phyloP scores from a whole-genome alignment of 2,329 filamentous ascomycete species.

The Fusarium brevicatenulatum region DNA sequence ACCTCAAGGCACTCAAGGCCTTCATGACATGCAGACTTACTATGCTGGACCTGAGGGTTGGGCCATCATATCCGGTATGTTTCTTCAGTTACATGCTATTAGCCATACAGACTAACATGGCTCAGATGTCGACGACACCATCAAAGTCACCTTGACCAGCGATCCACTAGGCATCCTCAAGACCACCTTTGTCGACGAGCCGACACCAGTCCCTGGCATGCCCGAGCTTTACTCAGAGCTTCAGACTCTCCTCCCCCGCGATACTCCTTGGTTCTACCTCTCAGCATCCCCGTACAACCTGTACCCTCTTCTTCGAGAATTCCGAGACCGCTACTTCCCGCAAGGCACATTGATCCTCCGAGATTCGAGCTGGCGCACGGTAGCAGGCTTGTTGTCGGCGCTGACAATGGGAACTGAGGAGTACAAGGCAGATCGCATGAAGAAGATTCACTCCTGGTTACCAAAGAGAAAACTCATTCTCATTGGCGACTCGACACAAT shows the following conservation, averaged over 20 bases:
- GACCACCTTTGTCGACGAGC: constrained; percentile 83
- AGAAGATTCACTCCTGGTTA: constrained; percentile 81
- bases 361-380: constrained; percentile 86
- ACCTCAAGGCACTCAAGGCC: constrained; percentile 62
- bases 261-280: constrained; percentile 89
- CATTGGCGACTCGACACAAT: constrained; percentile 91
- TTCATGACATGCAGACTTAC: constrained; percentile 73
- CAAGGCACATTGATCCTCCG: constrained; percentile 84
- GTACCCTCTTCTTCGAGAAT: constrained; percentile 84
- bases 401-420: constrained; percentile 83
- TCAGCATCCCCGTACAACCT: constrained; percentile 95
- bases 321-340: constrained; percentile 77
- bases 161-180: constrained; percentile 82
- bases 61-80: constrained; percentile 78
- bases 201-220: constrained; percentile 80
- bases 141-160: constrained; percentile 88
- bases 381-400: constrained; percentile 80
- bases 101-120: constrained; percentile 24
- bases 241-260: constrained; percentile 60
- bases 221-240: constrained; percentile 81
- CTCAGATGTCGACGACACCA: constrained; percentile 90
- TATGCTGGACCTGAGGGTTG: constrained; percentile 83
- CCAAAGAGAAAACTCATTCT: constrained; percentile 82
- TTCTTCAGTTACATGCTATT: accelerated
- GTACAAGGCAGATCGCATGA: constrained; percentile 86